phyloP scores from a whole-genome alignment of 2,329 filamentous ascomycete species.

The Neurospora sp. region DNA sequence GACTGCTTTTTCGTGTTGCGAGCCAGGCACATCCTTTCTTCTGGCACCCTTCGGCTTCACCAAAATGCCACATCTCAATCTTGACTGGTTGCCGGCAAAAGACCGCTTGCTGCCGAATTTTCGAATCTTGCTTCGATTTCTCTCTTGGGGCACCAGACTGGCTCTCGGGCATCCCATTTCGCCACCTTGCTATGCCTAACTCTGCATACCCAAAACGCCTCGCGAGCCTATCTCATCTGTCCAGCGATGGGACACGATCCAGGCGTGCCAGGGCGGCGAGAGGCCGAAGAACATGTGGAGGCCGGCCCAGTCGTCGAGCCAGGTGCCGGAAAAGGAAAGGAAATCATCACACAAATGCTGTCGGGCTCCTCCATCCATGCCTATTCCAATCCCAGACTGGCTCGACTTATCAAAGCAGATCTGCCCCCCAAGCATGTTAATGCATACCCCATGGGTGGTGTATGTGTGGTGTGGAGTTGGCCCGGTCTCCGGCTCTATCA shows the following conservation, averaged over 20 bases:
- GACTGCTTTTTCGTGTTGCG: slow-evolving; percentile 9
- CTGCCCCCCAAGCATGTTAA: slow-evolving; percentile 29
- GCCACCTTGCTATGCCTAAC: slow-evolving; percentile 34
- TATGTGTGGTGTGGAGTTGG: slow-evolving; percentile 44
- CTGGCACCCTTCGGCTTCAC: slow-evolving; percentile 11
- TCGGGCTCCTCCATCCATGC: slow-evolving; percentile 15
- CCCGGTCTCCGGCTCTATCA: slow-evolving; percentile 55
- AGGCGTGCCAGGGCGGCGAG: slow-evolving; percentile 4
- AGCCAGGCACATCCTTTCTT: slow-evolving; percentile 30
- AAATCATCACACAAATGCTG: slow-evolving; percentile 7
- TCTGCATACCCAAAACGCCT: slow-evolving; percentile 26
- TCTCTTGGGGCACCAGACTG: slow-evolving; percentile 28
- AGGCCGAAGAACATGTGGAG: slow-evolving; percentile 6
- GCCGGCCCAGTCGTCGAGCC: slow-evolving; percentile 1
- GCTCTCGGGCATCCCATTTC: slow-evolving; percentile 31
- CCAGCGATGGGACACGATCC: slow-evolving; percentile 15
- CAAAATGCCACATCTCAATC: slow-evolving; percentile 7
- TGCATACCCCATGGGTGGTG: slow-evolving; percentile 38
- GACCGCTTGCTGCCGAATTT: slow-evolving; percentile 11
- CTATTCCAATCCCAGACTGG: slow-evolving; percentile 16
- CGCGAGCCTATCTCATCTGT: slow-evolving; percentile 9
- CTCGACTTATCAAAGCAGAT: slow-evolving; percentile 32
- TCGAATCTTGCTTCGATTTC: slow-evolving; percentile 14
- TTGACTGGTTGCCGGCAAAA: slow-evolving; percentile 14
- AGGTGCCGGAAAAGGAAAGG: slow-evolving; percentile 7